Base-by-base conservation (phyloP, 805 yeast genomes). In the Millerozyma miso region DNA sequence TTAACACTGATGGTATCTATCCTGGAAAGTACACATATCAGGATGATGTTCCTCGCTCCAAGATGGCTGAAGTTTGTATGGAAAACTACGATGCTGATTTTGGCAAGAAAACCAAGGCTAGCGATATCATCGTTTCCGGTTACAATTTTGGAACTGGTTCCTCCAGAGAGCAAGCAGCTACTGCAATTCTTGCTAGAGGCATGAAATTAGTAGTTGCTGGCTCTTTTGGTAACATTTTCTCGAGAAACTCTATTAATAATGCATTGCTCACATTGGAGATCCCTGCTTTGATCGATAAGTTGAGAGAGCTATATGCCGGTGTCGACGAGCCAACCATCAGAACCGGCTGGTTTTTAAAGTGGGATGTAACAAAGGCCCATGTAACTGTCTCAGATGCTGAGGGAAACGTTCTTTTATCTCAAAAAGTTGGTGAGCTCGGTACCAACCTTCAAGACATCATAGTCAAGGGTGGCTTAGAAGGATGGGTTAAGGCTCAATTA, bases 61-160 rank as follows among this genome's bases (percentile, higher is more conserved):
- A 85, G 62, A 93, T 93, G 99, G 99, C 99, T 31, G 86, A 91
- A 66, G 99, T 93, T 37, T 93, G 99, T 72, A 93, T 93, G 99
- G 99, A 93, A 69, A 93, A 93, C 71, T 93, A 93, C 67, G 99
- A 93, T 65, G 62, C 87, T 12, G 96, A 90, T 51, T 93, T 93
- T 65, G 83, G 85, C 44, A 49, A 67, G 23, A 90, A 88, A 73
- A 86, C 95, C 23, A 73, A 80, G 48, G 78, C 96, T 3, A 88
- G 91, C 38, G 99, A 93, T 64, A 89, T 93, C 53, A 79, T 93
- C 43, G 79, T 93, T 37, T 80, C 90, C 43, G 99, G 99, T 14
- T 93, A 71, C 74, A 93, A 93, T 63, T 93, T 93, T 62, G 99
- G 99, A 54, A 93, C 99, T 8, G 99, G 99, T 37, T 90, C 97